Percentiles rank a stretch among this genome's conserved stretches.
Conservation (phyloP, 768 basidiomycete species). For the Albatrellus ellisii region DNA sequence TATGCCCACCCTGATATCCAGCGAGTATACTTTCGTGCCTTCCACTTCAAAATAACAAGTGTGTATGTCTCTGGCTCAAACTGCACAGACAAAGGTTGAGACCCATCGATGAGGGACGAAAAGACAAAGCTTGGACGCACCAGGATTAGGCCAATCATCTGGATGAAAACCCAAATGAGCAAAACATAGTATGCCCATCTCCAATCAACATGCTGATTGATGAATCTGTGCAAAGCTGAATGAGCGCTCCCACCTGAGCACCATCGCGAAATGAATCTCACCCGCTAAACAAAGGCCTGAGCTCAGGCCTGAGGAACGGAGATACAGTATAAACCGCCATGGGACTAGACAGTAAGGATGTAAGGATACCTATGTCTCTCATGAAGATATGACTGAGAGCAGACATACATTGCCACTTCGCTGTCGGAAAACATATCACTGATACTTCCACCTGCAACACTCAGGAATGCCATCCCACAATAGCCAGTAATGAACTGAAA, state of each 20-base stretch:
- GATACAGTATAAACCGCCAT: slow-evolving; percentile 43
- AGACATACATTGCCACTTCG: slow-evolving; percentile 44
- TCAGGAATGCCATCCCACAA: slow-evolving; percentile 43
- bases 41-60: slow-evolving; percentile 45
- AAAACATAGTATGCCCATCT: slow-evolving; percentile 69
- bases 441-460: slow-evolving; percentile 48
- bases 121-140: slow-evolving; percentile 22
- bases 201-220: slow-evolving; percentile 40
- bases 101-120: no score
- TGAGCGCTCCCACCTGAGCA: background rate
- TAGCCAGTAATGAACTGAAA: slow-evolving; percentile 47
- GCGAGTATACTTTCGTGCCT: slow-evolving; percentile 35
- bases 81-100: slow-evolving; percentile 18
- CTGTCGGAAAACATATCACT: slow-evolving; percentile 42
- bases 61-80: slow-evolving; percentile 62
- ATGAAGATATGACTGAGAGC: background rate
- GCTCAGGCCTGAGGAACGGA: slow-evolving; percentile 44
- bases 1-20: background rate
- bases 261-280: slow-evolving; percentile 19
- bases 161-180: slow-evolving; percentile 52
- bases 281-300: slow-evolving; percentile 49
- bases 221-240: background rate
- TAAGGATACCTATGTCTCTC: slow-evolving; percentile 4
- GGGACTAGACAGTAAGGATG: slow-evolving; percentile 21
- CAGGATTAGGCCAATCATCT: slow-evolving; percentile 36